These are phyloP conservation scores for Stentor coeruleus DNA, from an alignment of 73 alveolate genomes.

Conservation along the genomic window DNA sequence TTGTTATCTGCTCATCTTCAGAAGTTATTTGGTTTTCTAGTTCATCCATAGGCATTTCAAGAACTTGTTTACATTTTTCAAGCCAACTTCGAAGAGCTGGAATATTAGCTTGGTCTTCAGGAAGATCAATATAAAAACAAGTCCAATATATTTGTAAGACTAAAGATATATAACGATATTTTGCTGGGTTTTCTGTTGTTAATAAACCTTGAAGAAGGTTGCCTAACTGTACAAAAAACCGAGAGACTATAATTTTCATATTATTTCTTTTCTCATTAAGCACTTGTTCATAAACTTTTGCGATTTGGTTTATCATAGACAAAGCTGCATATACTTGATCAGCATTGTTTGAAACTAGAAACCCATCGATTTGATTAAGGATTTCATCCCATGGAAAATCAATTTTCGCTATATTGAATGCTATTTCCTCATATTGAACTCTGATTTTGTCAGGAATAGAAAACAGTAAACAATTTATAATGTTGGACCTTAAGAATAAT, in stretches of 20 bases:
- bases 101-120: conserved; percentile 32
- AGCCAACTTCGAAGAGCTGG: conserved; percentile 39
- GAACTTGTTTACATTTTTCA: conserved; percentile 34
- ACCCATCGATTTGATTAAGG: not conserved
- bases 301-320: conserved; percentile 1
- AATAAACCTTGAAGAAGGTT: conserved; percentile 12
- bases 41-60: not conserved
- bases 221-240: conserved; percentile 39
- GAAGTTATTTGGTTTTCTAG: conserved; percentile 43
- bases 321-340: not conserved
- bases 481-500: conserved; percentile 8
- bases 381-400: conserved; percentile 12
- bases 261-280: conserved; percentile 49
- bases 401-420: not conserved
- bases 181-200: conserved; percentile 29
- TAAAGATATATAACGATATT: conserved; percentile 24
- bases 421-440: conserved; percentile 4
- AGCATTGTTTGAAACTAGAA: not conserved
- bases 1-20: no score
- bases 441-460: conserved; percentile 18
- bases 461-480: not conserved
- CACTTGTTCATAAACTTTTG: conserved; percentile 46
- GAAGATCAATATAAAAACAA: conserved; percentile 41
- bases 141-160: conserved; percentile 47
- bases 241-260: conserved; percentile 35